Conservation (phyloP, 805 yeast genomes). For the Candida railenensis region DNA sequence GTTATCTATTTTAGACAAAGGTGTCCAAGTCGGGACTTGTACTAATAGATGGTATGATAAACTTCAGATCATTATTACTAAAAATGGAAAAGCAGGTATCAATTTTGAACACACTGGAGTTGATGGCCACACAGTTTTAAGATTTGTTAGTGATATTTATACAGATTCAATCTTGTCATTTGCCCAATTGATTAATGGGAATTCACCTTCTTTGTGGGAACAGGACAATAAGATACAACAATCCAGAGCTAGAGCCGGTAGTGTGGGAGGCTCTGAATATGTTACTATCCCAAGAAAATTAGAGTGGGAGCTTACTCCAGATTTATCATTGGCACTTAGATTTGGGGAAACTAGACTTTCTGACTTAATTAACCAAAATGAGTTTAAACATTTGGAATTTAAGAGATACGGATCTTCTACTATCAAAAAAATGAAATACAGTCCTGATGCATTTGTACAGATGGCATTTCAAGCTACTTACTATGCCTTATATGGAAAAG, state of each 20-base stretch:
- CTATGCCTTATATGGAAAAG: conserved; percentile 87
- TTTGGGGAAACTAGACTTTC: conserved; percentile 89
- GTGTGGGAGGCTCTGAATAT: conserved; percentile 36
- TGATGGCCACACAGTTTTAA: conserved; percentile 89
- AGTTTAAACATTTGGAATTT: conserved; percentile 78
- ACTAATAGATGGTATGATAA: conserved; percentile 95
- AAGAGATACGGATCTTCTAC: conserved; percentile 68
- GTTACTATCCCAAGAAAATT: conserved; percentile 79
- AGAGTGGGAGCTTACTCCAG: conserved; percentile 82
- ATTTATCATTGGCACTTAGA: conserved; percentile 73
- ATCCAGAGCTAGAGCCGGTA: conserved; percentile 33
- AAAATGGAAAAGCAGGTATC: conserved; percentile 89
- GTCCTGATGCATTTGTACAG: conserved; percentile 93
- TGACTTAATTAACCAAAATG: conserved; percentile 86
- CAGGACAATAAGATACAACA: conserved; percentile 17
- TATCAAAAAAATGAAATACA: conserved; percentile 80
- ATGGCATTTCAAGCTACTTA: conserved; percentile 93
- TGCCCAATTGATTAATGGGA: conserved; percentile 78
- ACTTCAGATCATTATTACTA: conserved; percentile 80
- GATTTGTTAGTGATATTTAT: conserved; percentile 86
- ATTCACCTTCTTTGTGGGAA: conserved; percentile 72
- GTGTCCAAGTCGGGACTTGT: conserved; percentile 91
- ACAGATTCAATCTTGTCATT: conserved; percentile 87
- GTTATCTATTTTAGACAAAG: conserved; percentile 70
- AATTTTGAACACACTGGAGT: conserved; percentile 95